Evolutionary conservation across 805 yeast species (phyloP).

Genomic region (Pichia paraexigua): DNA sequence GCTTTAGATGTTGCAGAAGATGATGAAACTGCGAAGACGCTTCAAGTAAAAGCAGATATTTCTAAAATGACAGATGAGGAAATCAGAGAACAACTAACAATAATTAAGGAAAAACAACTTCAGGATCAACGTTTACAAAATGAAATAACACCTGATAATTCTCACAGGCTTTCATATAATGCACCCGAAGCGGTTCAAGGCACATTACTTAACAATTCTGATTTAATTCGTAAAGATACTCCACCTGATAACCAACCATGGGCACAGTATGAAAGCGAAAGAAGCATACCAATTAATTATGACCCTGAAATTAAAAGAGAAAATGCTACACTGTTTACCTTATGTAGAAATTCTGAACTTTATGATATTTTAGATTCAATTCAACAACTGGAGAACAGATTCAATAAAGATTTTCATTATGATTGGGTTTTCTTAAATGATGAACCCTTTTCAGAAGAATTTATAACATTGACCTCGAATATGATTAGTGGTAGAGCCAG

Average conservation of each 20-base stretch:
- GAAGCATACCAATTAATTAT: conserved; percentile 4
- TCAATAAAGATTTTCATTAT: conserved; percentile 32
- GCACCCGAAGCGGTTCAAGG: conserved; percentile 1
- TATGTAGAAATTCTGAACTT: conserved; percentile 37
- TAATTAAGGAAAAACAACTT: conserved; percentile 10
- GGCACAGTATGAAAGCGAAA: conserved; percentile 12
- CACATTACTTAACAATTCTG: conserved; percentile 7
- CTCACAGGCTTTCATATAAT: not conserved
- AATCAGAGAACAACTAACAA: conserved; percentile 9
- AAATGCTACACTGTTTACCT: conserved; percentile 54
- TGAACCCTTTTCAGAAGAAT: conserved; percentile 36
- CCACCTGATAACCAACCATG: conserved; percentile 10
- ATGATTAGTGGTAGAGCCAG: conserved; percentile 38
- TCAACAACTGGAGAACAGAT: conserved; percentile 33
- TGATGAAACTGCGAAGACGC: not conserved
- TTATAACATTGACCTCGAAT: conserved; percentile 31
- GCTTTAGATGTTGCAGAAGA: not conserved
- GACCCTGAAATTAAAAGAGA: conserved; percentile 20
- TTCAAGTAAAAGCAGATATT: conserved; percentile 2
- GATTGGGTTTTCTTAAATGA: conserved; percentile 46
- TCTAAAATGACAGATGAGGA: conserved; percentile 13
- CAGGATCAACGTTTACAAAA: not conserved
- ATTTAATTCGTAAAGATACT: conserved; percentile 4
- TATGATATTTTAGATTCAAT: conserved; percentile 35
- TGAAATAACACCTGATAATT: not conserved